A percentile compares a stretch with the other conserved stretches of the same genome.
phyloP scores from a whole-genome alignment of 148 eudicot genomes.

The Silene latifolia region DNA sequence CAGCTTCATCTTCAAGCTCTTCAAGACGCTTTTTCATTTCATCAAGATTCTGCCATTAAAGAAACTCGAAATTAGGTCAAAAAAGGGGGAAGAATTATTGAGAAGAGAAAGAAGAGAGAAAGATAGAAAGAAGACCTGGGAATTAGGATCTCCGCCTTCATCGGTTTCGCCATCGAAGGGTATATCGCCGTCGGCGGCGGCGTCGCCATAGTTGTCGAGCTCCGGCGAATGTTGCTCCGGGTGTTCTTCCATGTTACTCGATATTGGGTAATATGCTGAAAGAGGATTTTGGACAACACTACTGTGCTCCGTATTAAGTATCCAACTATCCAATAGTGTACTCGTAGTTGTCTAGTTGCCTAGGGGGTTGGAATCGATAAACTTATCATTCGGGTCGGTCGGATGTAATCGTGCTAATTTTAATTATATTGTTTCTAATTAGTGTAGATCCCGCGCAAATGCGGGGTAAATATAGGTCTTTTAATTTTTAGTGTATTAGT shows the following conservation, averaged over 20 bases:
- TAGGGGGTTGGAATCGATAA: too few species aligned
- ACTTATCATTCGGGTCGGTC: too few species aligned
- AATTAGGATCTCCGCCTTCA: conserved; percentile 24
- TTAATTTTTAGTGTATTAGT: too few species aligned
- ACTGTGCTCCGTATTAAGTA: too few species aligned
- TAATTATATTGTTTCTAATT: too few species aligned
- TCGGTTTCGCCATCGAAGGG: conserved; percentile 18
- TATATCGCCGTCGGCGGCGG: conserved; percentile 17
- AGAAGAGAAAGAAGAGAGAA: neutral
- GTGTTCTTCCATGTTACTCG: conserved; percentile 25
- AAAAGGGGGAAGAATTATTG: neutral
- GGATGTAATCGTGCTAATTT: too few species aligned
- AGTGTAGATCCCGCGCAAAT: too few species aligned
- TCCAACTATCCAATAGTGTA: too few species aligned
- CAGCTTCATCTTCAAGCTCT: conserved; percentile 39
- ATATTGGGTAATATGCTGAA: neutral
- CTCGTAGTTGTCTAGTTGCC: too few species aligned
- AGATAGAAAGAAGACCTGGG: conserved; percentile 15
- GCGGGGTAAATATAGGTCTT: too few species aligned
- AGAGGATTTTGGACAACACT: neutral
- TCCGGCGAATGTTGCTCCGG: conserved; percentile 22
- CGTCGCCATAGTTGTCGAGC: conserved; percentile 20
- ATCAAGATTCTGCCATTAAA: conserved; percentile 25
- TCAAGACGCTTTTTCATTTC: conserved; percentile 31
- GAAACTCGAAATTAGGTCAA: conserved; percentile 5